phyloP scores from a whole-genome alignment of 2,329 filamentous ascomycete species.

The Trichothecium sympodiale region DNA sequence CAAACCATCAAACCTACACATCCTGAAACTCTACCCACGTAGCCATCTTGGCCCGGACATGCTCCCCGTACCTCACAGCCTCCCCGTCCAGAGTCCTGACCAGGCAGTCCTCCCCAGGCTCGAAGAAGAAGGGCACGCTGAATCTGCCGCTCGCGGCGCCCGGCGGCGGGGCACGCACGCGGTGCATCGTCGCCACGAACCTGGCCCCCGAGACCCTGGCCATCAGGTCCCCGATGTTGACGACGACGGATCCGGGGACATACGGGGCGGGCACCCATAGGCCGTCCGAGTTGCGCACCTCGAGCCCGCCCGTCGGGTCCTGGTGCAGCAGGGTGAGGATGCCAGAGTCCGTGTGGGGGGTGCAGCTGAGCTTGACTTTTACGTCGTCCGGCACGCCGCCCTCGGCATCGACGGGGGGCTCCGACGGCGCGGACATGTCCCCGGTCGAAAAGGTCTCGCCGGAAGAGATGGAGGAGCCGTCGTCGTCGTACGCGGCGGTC shows the following conservation, averaged over 20 bases:
- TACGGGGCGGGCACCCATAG: constrained; percentile 6
- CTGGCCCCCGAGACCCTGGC: constrained; percentile 6
- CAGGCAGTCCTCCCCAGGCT: constrained; percentile 16
- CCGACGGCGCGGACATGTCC: too few species aligned
- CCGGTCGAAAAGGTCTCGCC: too few species aligned
- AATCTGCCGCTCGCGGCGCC: constrained; percentile 1
- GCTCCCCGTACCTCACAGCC: constrained; percentile 8
- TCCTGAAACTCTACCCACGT: constrained; percentile 15
- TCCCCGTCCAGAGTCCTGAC: constrained; percentile 10
- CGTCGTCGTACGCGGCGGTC: neutral
- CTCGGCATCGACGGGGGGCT: too few species aligned
- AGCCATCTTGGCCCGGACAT: constrained; percentile 10
- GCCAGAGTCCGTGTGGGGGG: constrained; percentile 43
- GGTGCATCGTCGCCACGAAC: constrained; percentile 7
- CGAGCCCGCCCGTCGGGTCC: constrained; percentile 6
- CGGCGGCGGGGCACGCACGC: constrained; percentile 5
- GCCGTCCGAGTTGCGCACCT: constrained; percentile 7
- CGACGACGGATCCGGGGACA: constrained; percentile 6
- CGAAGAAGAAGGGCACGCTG: constrained; percentile 10
- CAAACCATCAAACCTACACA: too few species aligned
- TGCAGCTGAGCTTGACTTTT: constrained; percentile 4
- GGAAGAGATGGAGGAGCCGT: too few species aligned
- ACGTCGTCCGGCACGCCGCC: neutral
- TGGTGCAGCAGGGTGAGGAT: constrained; percentile 49
- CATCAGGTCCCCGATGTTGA: constrained; percentile 7